These are phyloP conservation scores for Xylaria nigripes DNA, from an alignment of 495 filamentous ascomycete genomes.

Conservation along the genomic window DNA sequence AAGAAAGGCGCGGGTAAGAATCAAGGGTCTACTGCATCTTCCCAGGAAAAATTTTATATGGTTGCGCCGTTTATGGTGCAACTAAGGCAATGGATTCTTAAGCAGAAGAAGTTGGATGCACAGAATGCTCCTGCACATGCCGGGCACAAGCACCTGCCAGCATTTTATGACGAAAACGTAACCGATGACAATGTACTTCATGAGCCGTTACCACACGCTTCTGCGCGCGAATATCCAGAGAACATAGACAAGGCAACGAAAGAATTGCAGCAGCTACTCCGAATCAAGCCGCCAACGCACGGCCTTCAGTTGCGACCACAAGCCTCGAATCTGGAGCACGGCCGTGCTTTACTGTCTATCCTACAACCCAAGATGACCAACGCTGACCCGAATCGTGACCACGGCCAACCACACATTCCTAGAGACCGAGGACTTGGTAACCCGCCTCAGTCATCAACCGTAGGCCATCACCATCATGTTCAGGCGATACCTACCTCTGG, in stretches of 20 bases:
- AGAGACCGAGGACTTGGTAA: conserved; percentile 33
- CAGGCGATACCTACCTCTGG: conserved; percentile 26
- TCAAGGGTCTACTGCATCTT: conserved; percentile 45
- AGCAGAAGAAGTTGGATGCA: conserved; percentile 63
- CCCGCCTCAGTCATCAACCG: conserved; percentile 27
- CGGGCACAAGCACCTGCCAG: conserved; percentile 16
- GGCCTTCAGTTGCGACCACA: conserved; percentile 29
- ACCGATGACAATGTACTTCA: conserved; percentile 35
- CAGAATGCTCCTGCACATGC: conserved; percentile 22
- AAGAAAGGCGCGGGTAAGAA: conserved; percentile 48
- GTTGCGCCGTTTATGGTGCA: conserved; percentile 84
- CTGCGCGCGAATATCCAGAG: conserved; percentile 3
- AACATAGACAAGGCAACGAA: conserved; percentile 48
- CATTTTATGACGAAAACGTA: conserved; percentile 27
- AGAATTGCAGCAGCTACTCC: conserved; percentile 56
- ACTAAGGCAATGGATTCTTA: conserved; percentile 82
- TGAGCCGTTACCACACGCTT: conserved; percentile 5
- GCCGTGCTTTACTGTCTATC: conserved; percentile 51
- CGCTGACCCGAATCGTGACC: conserved; percentile 9
- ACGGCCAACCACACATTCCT: conserved; percentile 29
- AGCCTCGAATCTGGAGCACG: conserved; percentile 18
- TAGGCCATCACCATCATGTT: conserved; percentile 30
- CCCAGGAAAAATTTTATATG: conserved; percentile 92
- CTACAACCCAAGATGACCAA: conserved; percentile 33
- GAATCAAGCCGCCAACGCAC: conserved; percentile 46